Percentiles rank a stretch among this genome's conserved stretches.
These are phyloP conservation scores for Coemansia sp. DNA, from an alignment of 192 early-diverging fungal species.

Conservation along the genomic window DNA sequence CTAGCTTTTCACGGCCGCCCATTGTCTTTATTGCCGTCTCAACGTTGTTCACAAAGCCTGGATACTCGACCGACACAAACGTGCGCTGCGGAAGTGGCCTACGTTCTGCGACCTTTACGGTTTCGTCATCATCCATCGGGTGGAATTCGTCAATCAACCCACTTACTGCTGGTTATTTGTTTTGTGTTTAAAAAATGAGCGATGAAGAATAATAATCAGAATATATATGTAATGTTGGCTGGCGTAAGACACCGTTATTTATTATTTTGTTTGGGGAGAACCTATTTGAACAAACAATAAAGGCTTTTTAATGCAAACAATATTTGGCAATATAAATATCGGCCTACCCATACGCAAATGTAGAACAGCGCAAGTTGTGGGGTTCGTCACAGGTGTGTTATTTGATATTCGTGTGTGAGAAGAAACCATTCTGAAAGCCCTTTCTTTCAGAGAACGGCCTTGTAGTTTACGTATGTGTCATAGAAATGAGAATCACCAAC, in stretches of 20 bases:
- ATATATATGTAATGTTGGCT: background rate
- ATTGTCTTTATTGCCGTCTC: constrained; percentile 42
- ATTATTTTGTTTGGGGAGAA: no score
- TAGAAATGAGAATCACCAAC: background rate
- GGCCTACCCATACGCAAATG: no score
- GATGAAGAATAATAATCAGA: background rate
- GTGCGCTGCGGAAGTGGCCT: constrained; percentile 21
- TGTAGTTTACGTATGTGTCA: background rate
- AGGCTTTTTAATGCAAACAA: no score
- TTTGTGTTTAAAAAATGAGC: background rate
- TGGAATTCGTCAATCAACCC: background rate
- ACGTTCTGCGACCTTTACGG: constrained; percentile 26
- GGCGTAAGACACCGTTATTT: no score
- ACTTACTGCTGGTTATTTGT: background rate
- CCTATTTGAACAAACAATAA: no score
- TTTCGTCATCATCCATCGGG: background rate
- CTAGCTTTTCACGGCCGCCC: constrained; percentile 46
- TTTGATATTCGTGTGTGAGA: no score
- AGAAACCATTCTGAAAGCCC: no score
- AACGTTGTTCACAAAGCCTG: constrained; percentile 38
- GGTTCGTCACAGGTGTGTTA: no score
- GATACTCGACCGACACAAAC: constrained; percentile 49
- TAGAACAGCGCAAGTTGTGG: no score
- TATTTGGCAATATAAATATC: no score
- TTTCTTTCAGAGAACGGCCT: background rate